phyloP scores from a whole-genome alignment of 2,329 filamentous ascomycete species.

The Epicoccum nigrum region DNA sequence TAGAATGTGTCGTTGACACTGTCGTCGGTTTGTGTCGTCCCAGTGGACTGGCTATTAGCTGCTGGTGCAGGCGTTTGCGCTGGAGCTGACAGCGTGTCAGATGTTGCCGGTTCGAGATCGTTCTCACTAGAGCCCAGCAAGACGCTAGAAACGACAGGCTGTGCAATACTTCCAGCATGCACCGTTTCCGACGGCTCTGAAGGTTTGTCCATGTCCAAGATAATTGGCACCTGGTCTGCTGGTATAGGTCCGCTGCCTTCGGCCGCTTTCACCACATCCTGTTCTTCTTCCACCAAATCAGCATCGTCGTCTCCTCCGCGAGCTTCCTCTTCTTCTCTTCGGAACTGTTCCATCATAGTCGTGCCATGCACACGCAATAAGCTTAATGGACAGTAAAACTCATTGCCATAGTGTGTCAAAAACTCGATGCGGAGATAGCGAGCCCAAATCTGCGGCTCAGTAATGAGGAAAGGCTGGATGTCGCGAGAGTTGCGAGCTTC shows the following conservation, averaged over 20 bases:
- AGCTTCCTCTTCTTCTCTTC: conserved; percentile 77
- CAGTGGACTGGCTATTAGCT: neutral
- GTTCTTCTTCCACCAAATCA: conserved; percentile 58
- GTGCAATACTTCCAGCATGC: neutral
- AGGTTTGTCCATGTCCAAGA: conserved; percentile 19
- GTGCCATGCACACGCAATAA: conserved; percentile 90
- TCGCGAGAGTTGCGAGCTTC: conserved; percentile 92
- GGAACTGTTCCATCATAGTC: conserved; percentile 92
- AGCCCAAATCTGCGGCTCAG: conserved; percentile 94
- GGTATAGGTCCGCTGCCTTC: conserved; percentile 32
- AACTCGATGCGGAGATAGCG: conserved; percentile 93
- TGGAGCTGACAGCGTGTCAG: neutral
- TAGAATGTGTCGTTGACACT: neutral
- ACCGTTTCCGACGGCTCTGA: neutral
- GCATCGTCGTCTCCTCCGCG: conserved; percentile 66
- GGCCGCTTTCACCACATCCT: conserved; percentile 48
- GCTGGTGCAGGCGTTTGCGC: neutral
- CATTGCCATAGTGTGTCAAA: conserved; percentile 89
- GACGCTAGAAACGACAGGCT: neutral
- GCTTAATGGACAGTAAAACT: conserved; percentile 95
- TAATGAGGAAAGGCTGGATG: conserved; percentile 91
- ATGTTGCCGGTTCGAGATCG: neutral
- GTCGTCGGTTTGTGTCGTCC: neutral
- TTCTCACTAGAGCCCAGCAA: neutral
- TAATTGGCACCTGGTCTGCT: conserved; percentile 27